Percentiles rank a stretch among this genome's conserved stretches.
Conservation (phyloP, 345 rosid genomes). For the Citrus unshiu region DNA sequence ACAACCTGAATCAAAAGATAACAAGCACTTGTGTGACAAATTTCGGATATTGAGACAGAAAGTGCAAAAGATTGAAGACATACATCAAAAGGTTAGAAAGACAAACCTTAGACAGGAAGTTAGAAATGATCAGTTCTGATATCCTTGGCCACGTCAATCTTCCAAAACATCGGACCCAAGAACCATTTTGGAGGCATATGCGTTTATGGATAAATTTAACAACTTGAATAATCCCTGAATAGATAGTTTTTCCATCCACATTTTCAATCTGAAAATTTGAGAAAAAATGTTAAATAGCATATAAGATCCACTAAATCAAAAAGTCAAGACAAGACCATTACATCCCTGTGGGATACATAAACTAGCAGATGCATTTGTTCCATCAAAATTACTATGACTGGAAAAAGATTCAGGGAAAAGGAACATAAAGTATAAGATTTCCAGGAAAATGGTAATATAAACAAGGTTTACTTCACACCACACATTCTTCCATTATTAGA, state of each 20-base stretch:
- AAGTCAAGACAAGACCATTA: background rate
- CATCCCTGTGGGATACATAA: background rate
- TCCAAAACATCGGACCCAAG: constrained; percentile 82
- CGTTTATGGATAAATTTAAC: constrained; percentile 56
- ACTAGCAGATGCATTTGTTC: background rate
- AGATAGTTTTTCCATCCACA: constrained; percentile 58
- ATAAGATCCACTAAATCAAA: constrained; percentile 6
- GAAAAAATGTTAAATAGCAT: background rate
- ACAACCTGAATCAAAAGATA: constrained; percentile 58
- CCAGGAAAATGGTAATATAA: background rate
- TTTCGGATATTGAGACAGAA: background rate
- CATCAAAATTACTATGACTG: background rate
- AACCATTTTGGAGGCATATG: constrained; percentile 70
- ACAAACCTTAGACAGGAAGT: constrained; percentile 87
- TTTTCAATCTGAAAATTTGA: constrained; percentile 42
- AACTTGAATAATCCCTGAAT: constrained; percentile 54
- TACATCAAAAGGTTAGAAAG: background rate
- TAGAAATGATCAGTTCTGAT: constrained; percentile 77
- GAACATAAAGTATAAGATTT: background rate
- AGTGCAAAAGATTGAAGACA: background rate
- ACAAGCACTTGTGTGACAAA: background rate
- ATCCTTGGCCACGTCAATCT: constrained; percentile 93
- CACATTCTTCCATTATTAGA: background rate
- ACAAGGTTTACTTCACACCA: background rate
- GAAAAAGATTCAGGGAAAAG: background rate